A percentile compares a stretch with the other conserved stretches of the same genome.
These are phyloP conservation scores for Phytopythium boreale DNA, from an alignment of 352 stramenopile species.

Conservation along the genomic window DNA sequence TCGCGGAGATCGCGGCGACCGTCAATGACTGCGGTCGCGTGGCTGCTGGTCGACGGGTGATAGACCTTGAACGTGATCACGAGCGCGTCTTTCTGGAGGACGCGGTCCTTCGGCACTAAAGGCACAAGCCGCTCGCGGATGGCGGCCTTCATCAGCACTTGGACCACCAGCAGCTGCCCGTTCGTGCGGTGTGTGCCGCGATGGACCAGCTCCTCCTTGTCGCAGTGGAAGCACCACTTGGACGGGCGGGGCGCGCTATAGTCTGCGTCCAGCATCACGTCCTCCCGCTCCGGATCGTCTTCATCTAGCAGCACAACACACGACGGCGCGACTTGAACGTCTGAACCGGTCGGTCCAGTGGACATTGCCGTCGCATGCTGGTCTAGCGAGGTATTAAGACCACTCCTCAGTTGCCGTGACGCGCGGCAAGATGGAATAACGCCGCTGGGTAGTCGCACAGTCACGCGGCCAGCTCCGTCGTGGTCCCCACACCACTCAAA, in stretches of 20 bases:
- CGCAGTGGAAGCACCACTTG: conserved; percentile 39
- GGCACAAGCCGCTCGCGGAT: conserved; percentile 25
- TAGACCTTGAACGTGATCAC: conserved; percentile 56
- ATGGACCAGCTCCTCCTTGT: conserved; percentile 54
- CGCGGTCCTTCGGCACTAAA: conserved; percentile 39
- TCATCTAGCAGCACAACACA: conserved; percentile 49
- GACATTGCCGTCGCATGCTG: background rate
- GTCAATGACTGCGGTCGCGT: conserved; percentile 19
- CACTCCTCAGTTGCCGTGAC: background rate
- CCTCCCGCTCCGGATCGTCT: conserved; percentile 15
- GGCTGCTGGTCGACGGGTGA: conserved; percentile 41
- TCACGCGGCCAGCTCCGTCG: conserved; percentile 16
- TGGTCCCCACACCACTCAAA: conserved; percentile 30
- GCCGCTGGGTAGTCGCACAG: conserved; percentile 24
- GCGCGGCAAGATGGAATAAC: conserved; percentile 6
- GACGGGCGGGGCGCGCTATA: background rate
- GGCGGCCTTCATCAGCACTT: conserved; percentile 52
- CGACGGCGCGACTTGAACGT: conserved; percentile 19
- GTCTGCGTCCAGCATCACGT: conserved; percentile 11
- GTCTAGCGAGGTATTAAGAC: background rate
- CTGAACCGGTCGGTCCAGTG: background rate
- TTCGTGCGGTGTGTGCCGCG: conserved; percentile 56
- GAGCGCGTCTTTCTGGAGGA: conserved; percentile 52
- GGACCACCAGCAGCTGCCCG: conserved; percentile 48
- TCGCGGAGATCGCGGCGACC: conserved; percentile 51